Conservation (phyloP, 768 basidiomycete genomes). For the Roridomyces roridus region DNA sequence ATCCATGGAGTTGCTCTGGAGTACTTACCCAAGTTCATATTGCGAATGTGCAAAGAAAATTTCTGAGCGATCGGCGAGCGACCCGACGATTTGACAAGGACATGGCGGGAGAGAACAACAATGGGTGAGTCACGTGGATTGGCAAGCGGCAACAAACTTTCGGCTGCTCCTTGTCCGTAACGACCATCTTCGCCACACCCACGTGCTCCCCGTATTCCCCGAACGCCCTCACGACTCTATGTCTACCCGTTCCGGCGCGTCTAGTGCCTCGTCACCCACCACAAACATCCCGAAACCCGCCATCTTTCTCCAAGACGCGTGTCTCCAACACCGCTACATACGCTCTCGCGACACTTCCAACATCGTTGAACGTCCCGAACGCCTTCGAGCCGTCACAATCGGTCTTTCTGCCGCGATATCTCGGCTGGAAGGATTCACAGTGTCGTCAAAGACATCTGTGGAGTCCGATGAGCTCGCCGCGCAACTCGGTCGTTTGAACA, state of each 20-base stretch:
- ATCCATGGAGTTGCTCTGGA: too few relatives aligned
- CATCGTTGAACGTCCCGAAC: conserved; percentile 89
- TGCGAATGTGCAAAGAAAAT: too few relatives aligned
- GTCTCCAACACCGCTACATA: conserved; percentile 78
- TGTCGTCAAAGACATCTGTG: conserved; percentile 19
- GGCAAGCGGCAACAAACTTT: too few relatives aligned
- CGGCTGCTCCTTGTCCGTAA: too few relatives aligned
- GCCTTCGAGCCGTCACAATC: conserved; percentile 81
- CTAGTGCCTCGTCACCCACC: background rate
- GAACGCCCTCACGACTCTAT: too few relatives aligned
- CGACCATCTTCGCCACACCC: too few relatives aligned
- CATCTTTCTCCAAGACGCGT: conserved; percentile 72
- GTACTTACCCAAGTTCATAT: too few relatives aligned
- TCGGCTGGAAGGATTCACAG: conserved; percentile 69
- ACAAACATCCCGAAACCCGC: conserved; percentile 20
- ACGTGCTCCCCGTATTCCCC: too few relatives aligned
- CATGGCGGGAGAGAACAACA: too few relatives aligned
- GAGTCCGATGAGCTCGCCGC: conserved; percentile 49
- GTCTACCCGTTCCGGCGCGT: background rate
- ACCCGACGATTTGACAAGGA: too few relatives aligned
- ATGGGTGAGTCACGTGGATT: too few relatives aligned
- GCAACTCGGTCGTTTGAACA: conserved; percentile 52
- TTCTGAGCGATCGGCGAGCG: too few relatives aligned
- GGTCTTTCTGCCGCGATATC: conserved; percentile 87
- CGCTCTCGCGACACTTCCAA: conserved; percentile 74